A percentile compares a stretch with the other conserved stretches of the same genome.
phyloP scores from a whole-genome alignment of 306 rosid genomes.

The Fragaria vesca region DNA sequence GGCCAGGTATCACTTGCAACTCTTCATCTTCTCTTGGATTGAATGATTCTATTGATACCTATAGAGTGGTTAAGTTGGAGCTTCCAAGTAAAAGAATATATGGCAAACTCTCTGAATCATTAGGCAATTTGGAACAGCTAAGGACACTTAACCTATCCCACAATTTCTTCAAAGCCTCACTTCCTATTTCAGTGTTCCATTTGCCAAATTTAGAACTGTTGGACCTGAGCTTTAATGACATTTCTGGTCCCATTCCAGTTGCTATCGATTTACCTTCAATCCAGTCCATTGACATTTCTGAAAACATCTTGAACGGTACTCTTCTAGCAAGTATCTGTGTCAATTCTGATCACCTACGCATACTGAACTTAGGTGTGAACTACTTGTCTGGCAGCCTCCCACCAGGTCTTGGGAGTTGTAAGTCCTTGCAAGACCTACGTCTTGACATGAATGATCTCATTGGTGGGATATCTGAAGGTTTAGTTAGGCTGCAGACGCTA shows the following conservation, averaged over 20 bases:
- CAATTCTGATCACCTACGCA: not conserved
- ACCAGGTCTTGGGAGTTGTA: conserved; percentile 5
- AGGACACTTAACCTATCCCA: conserved; percentile 25
- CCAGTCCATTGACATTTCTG: conserved; percentile 11
- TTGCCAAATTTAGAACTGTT: conserved; percentile 25
- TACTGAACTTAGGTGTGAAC: conserved; percentile 16
- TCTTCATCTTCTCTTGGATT: conserved; percentile 5
- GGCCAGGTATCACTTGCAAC: conserved; percentile 30
- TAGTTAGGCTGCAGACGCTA: conserved; percentile 4
- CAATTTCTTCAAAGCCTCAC: conserved; percentile 8
- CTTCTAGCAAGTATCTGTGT: conserved; percentile 17
- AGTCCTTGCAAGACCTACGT: conserved; percentile 3
- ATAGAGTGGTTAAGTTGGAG: conserved; percentile 27
- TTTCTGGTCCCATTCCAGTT: conserved; percentile 5
- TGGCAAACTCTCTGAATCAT: conserved; percentile 18
- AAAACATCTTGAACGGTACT: conserved; percentile 6
- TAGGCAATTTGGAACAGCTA: conserved; percentile 24
- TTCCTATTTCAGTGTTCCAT: conserved; percentile 10
- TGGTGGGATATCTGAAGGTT: conserved; percentile 13
- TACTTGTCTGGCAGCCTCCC: conserved; percentile 18
- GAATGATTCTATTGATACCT: not conserved
- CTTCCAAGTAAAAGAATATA: not conserved
- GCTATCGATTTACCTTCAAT: conserved; percentile 18
- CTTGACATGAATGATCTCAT: not conserved
- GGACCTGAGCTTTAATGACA: conserved; percentile 26